Percentiles rank a stretch among this genome's conserved stretches.
Conservation (phyloP, 352 stramenopile species). For the Phytophthora quininea region DNA sequence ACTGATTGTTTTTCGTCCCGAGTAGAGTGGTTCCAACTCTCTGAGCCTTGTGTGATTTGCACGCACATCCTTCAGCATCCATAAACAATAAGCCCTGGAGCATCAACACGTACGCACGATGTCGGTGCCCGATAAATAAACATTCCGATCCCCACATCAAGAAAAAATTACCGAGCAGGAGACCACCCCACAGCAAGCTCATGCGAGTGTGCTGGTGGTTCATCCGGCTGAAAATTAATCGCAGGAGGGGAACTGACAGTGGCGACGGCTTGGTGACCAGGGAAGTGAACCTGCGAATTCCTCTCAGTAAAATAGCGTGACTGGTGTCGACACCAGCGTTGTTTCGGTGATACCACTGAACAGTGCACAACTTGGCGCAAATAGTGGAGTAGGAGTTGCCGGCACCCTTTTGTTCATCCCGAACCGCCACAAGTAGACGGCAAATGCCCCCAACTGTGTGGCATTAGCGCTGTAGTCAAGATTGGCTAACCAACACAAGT, state of each 20-base stretch:
- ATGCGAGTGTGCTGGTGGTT: slow-evolving; percentile 12
- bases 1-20: too few relatives aligned
- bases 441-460: slow-evolving; percentile 6
- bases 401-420: slow-evolving; percentile 7
- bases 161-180: slow-evolving; percentile 27
- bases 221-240: background rate
- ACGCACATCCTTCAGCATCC: too few relatives aligned
- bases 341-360: slow-evolving; percentile 15
- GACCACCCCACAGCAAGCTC: slow-evolving; percentile 15
- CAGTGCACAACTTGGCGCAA: slow-evolving; percentile 14
- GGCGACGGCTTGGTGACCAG: slow-evolving; percentile 15
- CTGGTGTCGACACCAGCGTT: slow-evolving; percentile 17
- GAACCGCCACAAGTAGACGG: slow-evolving; percentile 14
- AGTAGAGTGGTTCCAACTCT: too few relatives aligned
- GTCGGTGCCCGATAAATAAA: slow-evolving; percentile 14
- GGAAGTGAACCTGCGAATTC: slow-evolving; percentile 14
- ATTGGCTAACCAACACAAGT: background rate
- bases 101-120: slow-evolving; percentile 25
- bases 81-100: background rate
- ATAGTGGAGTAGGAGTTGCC: slow-evolving; percentile 18
- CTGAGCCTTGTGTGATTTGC: too few relatives aligned
- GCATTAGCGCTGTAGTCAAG: slow-evolving; percentile 5
- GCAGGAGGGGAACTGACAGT: slow-evolving; percentile 12
- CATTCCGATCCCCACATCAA: slow-evolving; percentile 21
- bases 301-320: slow-evolving; percentile 20